Percentiles rank a stretch among this genome's conserved stretches.
These are phyloP conservation scores for Xanthoparmelia taractica DNA, from an alignment of 495 filamentous ascomycete genomes.

Conservation along the genomic window DNA sequence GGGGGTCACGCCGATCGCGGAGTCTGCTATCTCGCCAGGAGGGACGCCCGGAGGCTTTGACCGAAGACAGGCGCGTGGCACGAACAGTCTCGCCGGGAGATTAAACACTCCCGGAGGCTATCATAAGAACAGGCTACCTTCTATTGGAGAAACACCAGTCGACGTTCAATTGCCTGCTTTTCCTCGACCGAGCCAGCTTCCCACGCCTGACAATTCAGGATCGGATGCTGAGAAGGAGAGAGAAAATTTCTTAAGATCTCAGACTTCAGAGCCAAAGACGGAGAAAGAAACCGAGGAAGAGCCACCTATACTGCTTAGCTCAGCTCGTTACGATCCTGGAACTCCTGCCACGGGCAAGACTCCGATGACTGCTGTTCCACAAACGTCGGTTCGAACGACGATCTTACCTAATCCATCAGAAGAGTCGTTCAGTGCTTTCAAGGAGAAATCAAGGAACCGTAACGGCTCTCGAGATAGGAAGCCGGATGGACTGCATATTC, in stretches of 20 bases:
- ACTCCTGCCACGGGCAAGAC: conserved; percentile 35
- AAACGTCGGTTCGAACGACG: conserved; percentile 37
- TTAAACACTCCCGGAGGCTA: conserved; percentile 68
- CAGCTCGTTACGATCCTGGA: conserved; percentile 44
- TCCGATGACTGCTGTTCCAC: conserved; percentile 48
- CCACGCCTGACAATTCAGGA: conserved; percentile 41
- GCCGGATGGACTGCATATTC: conserved; percentile 71
- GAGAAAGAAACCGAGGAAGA: conserved; percentile 25
- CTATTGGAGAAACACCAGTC: conserved; percentile 71
- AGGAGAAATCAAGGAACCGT: conserved; percentile 50
- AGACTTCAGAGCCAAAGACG: conserved; percentile 28
- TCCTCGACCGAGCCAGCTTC: conserved; percentile 33
- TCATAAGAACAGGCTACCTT: conserved; percentile 62
- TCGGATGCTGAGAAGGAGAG: conserved; percentile 41
- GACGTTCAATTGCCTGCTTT: conserved; percentile 47
- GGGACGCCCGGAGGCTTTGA: conserved; percentile 58
- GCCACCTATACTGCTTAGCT: conserved; percentile 39
- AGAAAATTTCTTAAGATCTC: conserved; percentile 27
- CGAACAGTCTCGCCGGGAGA: conserved; percentile 48
- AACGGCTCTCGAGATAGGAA: conserved; percentile 75
- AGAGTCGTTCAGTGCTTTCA: conserved; percentile 49
- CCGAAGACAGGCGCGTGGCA: conserved; percentile 39
- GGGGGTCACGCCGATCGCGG: conserved; percentile 81
- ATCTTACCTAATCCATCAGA: conserved; percentile 52
- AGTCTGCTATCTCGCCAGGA: conserved; percentile 75